Base-by-base conservation (phyloP, 2,329 filamentous ascomycete genomes). In the Ramularia endophylla region DNA sequence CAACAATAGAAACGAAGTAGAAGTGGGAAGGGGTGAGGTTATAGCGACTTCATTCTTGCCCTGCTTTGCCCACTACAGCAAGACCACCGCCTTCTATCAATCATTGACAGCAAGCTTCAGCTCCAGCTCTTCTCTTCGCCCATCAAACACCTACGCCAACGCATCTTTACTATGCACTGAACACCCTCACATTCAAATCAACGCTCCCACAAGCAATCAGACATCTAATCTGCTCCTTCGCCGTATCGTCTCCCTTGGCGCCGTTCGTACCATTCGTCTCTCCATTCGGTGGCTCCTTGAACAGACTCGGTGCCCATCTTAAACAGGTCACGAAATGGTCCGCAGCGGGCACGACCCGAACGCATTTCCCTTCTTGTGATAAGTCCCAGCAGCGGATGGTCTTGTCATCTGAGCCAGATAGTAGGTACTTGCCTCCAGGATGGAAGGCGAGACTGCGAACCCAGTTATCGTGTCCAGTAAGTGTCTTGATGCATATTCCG, bases 391-490 rank as follows among this genome's bases (percentile, higher is more conserved):
- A 95, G 41, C 89, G 76, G 45, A 97, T 73, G 4, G 87, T 89
- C 69, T 92, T 94, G 68, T 97, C 90, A 61, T 97, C 90, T 12
- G 83, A 78, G 15, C 85, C 86, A 5, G 83, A 89, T 5, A 97
- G 68, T 1, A 97, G 74, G 57, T 92, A 95, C 65, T 90, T 94
- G 31, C 90, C 90, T 7, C 87, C 85, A 0, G 90, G 90, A 57
- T 95, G 90, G 63, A 95, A 97, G 8, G 87, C 80, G 5, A 95
- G 66, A 1, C 77, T 84, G 22, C 87, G 80, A 7, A 97, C 80
- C 90, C 90, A 97, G 61, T 95, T 95, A 62, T 95, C 89, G 61
- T 95, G 90, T 2, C 90, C 90, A 1, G 80, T 69, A 1, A 97
- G 71, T 0, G 85, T 92, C 62, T 87, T 90, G 60, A 95, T 80